A percentile compares a stretch with the other conserved stretches of the same genome.
Conservation (phyloP, 352 stramenopile genomes). For the Pythium scleroteichum region DNA sequence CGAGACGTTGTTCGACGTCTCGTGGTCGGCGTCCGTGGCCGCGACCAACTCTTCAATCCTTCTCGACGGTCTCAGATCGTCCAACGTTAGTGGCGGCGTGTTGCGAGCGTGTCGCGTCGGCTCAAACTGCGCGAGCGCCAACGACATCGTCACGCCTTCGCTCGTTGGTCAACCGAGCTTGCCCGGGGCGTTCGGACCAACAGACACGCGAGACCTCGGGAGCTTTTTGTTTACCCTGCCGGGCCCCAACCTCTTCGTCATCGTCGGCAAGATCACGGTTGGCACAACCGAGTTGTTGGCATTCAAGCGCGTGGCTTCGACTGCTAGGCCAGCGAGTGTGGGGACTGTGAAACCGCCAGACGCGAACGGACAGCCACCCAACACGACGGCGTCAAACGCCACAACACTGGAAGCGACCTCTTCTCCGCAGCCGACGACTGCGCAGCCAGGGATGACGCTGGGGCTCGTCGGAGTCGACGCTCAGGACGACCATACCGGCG, state of each 20-base stretch:
- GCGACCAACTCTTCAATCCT: conserved; percentile 38
- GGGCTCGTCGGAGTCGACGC: too few relatives aligned
- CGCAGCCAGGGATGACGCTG: too few relatives aligned
- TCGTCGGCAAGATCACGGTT: conserved; percentile 48
- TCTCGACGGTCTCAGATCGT: conserved; percentile 43
- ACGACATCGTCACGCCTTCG: conserved; percentile 26
- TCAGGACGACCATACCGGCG: too few relatives aligned
- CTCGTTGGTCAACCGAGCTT: too few relatives aligned
- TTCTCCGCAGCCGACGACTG: too few relatives aligned
- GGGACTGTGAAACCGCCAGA: too few relatives aligned
- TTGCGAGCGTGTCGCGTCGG: conserved; percentile 56
- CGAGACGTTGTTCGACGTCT: conserved; percentile 40
- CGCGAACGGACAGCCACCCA: too few relatives aligned
- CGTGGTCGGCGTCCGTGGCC: conserved; percentile 37
- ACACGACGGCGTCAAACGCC: too few relatives aligned
- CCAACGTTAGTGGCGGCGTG: conserved; percentile 38
- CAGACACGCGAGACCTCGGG: conserved; percentile 46
- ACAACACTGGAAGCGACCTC: too few relatives aligned
- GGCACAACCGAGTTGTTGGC: not conserved
- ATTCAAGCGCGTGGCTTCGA: not conserved
- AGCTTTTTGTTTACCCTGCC: conserved; percentile 47
- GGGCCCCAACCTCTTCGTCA: conserved; percentile 48
- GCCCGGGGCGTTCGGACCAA: conserved; percentile 39
- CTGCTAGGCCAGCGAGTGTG: too few relatives aligned
- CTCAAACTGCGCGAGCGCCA: conserved; percentile 58